These are phyloP conservation scores for Amaranthus tricolor DNA, from an alignment of 179 eudicot species.

Conservation along the genomic window DNA sequence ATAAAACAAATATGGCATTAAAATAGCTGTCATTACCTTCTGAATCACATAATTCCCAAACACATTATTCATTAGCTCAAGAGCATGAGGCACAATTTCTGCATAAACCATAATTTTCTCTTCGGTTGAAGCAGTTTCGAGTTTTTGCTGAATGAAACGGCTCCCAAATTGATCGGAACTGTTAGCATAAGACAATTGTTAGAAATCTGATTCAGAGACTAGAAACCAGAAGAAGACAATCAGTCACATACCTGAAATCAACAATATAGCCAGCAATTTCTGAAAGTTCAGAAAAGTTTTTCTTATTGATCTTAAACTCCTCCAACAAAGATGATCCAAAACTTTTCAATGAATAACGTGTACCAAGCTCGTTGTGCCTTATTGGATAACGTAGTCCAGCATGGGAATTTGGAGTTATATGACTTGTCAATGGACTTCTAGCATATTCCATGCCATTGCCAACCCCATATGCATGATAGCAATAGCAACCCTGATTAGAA, in stretches of 20 bases:
- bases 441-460: conserved; percentile 43
- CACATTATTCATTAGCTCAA: conserved; percentile 48
- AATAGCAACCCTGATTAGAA: conserved; percentile 41
- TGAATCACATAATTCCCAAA: conserved; percentile 59
- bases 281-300: conserved; percentile 45
- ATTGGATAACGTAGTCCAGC: conserved; percentile 44
- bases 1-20: neutral
- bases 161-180: conserved; percentile 55
- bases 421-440: conserved; percentile 42
- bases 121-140: conserved; percentile 47
- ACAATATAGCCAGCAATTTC: conserved; percentile 49
- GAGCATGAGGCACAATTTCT: conserved; percentile 46
- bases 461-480: conserved; percentile 41
- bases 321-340: conserved; percentile 44
- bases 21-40: conserved; percentile 36
- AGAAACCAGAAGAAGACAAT: neutral
- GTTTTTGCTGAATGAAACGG: conserved; percentile 56
- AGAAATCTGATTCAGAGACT: neutral
- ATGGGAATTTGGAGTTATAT: conserved; percentile 43
- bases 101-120: conserved; percentile 48
- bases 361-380: conserved; percentile 40
- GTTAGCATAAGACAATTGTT: conserved; percentile 15
- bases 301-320: conserved; percentile 47
- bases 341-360: conserved; percentile 35
- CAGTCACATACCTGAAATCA: conserved; percentile 38